Base-by-base conservation (phyloP, 2,329 filamentous ascomycete genomes). In the Microsporum audouinii region DNA sequence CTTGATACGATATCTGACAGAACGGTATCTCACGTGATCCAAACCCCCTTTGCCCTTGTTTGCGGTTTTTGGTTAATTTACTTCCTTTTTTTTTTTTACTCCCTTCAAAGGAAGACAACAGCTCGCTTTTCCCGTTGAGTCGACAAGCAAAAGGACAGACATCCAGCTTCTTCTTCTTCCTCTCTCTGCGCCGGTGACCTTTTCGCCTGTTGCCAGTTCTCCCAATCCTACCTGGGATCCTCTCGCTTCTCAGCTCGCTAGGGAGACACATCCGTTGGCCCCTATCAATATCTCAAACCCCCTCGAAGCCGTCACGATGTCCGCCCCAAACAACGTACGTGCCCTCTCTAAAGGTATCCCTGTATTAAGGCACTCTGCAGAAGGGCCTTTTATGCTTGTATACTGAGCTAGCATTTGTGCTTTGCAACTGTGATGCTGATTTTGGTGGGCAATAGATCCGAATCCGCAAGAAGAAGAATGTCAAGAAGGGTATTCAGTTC, bases 401-500 rank as follows among this genome's bases (percentile, higher is more conserved):
- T 10, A 8, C 34, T 36, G 41, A 5, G 14, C 4, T 17, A 4
- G 14, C 10, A 14, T n/a, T 53, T n/a, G 45, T 36, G 45, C 17
- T 51, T 10, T 36, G 17, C 17, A 23, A 23, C 17, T 23, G 17
- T 10, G 3, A 43, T 62, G n/a, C 58, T 61, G 31, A 63, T 45
- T 23, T 34, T 12, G 10, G 55, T 31, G 29, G 38, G 62, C 47
- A 61, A 55, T 64, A 90, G 86, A 89, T 95, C 79, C 94, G 96
- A 88, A 91, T 96, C 76, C 91, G 94, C 80, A 88, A 90, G 79
- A 99, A 99, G 92, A 99, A 99, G 89, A 97, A 99, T 84, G 92
- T 99, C 81, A 96, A 96, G 88, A 96, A 96, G 85, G 94, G 94
- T 75, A 97, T 99, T 75, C 94, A 99, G 83, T 99, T 99, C 82